Evolutionary conservation across 495 filamentous ascomycete genomes (phyloP).

Genomic region (Paragyromitra xinjiangensis): DNA sequence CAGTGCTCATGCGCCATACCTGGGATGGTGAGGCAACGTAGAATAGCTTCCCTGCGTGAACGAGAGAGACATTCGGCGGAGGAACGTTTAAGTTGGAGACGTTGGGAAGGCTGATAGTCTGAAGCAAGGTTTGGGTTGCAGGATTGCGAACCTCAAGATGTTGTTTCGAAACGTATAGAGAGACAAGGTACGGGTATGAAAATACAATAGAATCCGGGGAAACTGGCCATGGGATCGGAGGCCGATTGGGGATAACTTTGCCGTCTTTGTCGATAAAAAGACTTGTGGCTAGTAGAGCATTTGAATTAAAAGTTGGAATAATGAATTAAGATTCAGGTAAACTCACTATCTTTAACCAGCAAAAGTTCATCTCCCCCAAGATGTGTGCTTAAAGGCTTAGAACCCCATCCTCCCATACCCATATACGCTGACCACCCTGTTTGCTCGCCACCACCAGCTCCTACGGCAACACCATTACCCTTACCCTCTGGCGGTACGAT

Average conservation of each 20-base stretch:
- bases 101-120: conserved; percentile 80
- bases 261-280: conserved; percentile 87
- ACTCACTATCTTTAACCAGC: conserved; percentile 84
- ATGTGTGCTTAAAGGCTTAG: conserved; percentile 85
- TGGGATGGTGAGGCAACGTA: conserved; percentile 85
- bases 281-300: conserved; percentile 67
- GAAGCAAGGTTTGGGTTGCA: conserved; percentile 84
- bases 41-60: conserved; percentile 94
- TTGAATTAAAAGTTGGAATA: conserved; percentile 11
- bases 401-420: conserved; percentile 87
- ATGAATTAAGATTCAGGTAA: neutral
- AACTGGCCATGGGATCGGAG: conserved; percentile 88
- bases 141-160: conserved; percentile 91
- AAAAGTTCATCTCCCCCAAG: conserved; percentile 84
- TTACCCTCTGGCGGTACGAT: conserved; percentile 81
- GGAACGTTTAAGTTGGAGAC: conserved; percentile 90
- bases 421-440: conserved; percentile 78
- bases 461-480: conserved; percentile 68
- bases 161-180: conserved; percentile 85
- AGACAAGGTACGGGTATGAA: conserved; percentile 92
- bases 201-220: conserved; percentile 92
- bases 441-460: conserved; percentile 72
- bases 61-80: conserved; percentile 87
- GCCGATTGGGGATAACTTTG: conserved; percentile 75
- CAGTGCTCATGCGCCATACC: conserved; percentile 95